Base-by-base conservation (phyloP, 1,284 basidiomycete species). In the Phellinidium pouzarii region DNA sequence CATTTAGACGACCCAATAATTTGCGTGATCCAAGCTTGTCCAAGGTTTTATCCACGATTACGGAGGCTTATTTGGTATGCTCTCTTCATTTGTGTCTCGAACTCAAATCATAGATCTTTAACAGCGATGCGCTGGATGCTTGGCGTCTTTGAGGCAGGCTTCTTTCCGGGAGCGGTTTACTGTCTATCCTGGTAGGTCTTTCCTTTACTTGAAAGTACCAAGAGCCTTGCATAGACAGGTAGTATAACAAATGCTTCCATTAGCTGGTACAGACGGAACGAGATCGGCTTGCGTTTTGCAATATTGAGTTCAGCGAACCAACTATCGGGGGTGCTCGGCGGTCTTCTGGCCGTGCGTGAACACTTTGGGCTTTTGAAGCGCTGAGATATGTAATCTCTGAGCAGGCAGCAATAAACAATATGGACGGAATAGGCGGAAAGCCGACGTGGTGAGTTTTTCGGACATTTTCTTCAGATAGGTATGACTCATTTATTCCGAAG, bases 261-360 rank as follows among this genome's bases (percentile, higher is more conserved):
- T 29, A 54, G 53, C 36, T 82, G 80, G 80, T 82, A 82, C 62
- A 81, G 81, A 60, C 81, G 82, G 27, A 80, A 78, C 5, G 84
- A 87, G 59, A 82, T 84, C 52, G 84, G 82, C 49, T 70, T 78
- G 44, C 65, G 79, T 22, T 75, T 80, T 12, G 83, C 85, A 0
- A 64, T 87, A 20, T 88, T 88, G 68, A 87, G 87, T 68, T 83
- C 83, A 0, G 82, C 82, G 3, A 82, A 82, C 0, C 84, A 80
- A 3, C 73, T 84, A 1, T 80, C 82, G 2, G 84, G 84, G 12
- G 84, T 84, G 20, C 86, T 86, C 58, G 82, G 82, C 53, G 82
- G 82, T 42, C 67, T 84, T 26, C 75, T 85, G 45, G 82, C 80
- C 38, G 82, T 84, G 64, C 55, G 75, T 61, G 3, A 3, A 9